Percentiles rank a stretch among this genome's conserved stretches.
These are phyloP conservation scores for Mesotaenium endlicherianum DNA, from an alignment of 139 green algal genomes.

Conservation along the genomic window DNA sequence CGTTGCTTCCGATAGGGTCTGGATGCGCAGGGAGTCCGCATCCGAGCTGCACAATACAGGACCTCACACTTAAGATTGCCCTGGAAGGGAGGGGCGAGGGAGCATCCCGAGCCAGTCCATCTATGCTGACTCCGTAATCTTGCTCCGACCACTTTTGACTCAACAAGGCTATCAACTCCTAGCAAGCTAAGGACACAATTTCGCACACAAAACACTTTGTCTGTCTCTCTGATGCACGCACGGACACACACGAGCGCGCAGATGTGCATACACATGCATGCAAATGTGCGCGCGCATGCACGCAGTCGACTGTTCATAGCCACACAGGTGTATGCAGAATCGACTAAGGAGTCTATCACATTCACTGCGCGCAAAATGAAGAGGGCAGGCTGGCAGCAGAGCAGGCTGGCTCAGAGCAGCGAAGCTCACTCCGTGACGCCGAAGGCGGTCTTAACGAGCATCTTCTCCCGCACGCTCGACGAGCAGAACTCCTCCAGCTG, in stretches of 20 bases:
- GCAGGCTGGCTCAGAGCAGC: not conserved
- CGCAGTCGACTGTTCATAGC: not conserved
- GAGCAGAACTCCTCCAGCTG: constrained; percentile 48
- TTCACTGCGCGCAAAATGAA: constrained; percentile 18
- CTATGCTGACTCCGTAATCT: too few relatives aligned
- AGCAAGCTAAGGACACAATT: not conserved
- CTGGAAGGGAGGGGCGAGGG: too few relatives aligned
- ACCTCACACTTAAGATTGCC: not conserved
- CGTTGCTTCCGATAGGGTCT: constrained; percentile 22
- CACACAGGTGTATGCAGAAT: too few relatives aligned
- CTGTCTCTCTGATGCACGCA: not conserved
- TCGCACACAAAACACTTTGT: not conserved
- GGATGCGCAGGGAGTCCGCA: constrained; percentile 24
- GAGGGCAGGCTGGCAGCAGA: not conserved
- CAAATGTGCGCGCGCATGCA: not conserved
- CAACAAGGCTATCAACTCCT: not conserved
- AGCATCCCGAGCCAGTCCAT: too few relatives aligned
- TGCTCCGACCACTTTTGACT: too few relatives aligned
- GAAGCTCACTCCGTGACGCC: constrained; percentile 43
- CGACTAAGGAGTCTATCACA: too few relatives aligned
- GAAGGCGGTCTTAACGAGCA: constrained; percentile 33
- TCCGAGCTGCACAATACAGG: constrained; percentile 22
- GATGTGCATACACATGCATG: not conserved
- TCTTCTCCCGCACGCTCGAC: constrained; percentile 12
- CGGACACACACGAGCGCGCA: not conserved